A percentile compares a stretch with the other conserved stretches of the same genome.
Conservation (phyloP, 108 stramenopile species). For the Cyclostephanos tholiformis region DNA sequence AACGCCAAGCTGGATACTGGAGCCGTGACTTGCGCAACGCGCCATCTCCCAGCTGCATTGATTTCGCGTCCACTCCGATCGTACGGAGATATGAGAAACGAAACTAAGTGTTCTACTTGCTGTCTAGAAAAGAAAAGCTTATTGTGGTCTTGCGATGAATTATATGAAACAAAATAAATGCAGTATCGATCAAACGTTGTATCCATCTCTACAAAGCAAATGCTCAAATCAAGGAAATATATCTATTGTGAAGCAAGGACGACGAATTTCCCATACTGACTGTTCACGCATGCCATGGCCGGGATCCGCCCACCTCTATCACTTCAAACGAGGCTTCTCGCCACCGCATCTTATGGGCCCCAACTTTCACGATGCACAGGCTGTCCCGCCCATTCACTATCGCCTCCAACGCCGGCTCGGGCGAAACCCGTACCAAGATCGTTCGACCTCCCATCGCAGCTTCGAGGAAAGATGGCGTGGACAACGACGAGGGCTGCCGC, state of each 20-base stretch:
- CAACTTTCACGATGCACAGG: conserved; percentile 1
- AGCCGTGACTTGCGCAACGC: conserved; percentile 8
- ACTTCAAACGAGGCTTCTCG: conserved; percentile 13
- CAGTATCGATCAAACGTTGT: not conserved
- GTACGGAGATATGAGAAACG: too few relatives aligned
- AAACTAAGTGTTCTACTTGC: too few relatives aligned
- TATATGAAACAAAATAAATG: not conserved
- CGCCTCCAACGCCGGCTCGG: not conserved
- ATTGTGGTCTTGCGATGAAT: not conserved
- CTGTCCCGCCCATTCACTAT: not conserved
- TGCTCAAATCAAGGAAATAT: not conserved
- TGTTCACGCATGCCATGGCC: conserved; percentile 2
- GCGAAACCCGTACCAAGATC: conserved; percentile 11
- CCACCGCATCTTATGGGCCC: not conserved
- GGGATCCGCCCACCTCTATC: conserved; percentile 7
- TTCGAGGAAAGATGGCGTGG: conserved; percentile 10
- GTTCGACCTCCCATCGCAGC: conserved; percentile 21
- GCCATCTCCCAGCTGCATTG: too few relatives aligned
- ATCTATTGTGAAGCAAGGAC: conserved; percentile 10
- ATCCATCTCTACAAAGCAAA: too few relatives aligned
- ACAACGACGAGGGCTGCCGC: not conserved
- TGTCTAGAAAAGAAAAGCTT: too few relatives aligned
- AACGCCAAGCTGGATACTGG: conserved; percentile 56
- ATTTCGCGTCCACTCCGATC: too few relatives aligned
- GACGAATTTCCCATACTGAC: conserved; percentile 11